Conservation (phyloP, 129 eudicot genomes). For the Saposhnikovia divaricata region DNA sequence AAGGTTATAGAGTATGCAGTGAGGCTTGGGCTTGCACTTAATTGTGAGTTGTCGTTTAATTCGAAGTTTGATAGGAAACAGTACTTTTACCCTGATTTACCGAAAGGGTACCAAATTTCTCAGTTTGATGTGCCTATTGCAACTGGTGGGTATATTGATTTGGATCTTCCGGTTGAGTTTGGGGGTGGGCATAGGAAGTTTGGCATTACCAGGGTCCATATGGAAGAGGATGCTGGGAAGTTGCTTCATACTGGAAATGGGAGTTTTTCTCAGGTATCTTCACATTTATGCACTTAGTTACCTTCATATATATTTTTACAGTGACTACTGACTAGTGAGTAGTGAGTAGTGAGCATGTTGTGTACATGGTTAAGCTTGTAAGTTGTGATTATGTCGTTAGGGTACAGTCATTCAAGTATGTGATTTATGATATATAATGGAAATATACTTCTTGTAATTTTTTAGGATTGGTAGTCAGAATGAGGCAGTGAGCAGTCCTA, state of each 20-base stretch:
- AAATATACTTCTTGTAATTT: background rate
- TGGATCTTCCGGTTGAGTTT: constrained; percentile 92
- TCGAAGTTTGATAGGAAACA: constrained; percentile 97
- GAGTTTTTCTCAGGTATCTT: constrained; percentile 57
- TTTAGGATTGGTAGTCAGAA: background rate
- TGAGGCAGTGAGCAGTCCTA: background rate
- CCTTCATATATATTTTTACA: background rate
- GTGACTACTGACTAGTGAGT: background rate
- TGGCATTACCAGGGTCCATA: constrained; percentile 90
- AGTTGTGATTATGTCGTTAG: background rate
- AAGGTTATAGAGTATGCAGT: constrained; percentile 80
- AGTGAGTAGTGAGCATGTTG: background rate
- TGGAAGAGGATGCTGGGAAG: constrained; percentile 99
- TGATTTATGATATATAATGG: background rate
- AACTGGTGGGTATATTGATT: constrained; percentile 61
- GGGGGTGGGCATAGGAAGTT: constrained; percentile 96
- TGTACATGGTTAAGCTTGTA: no score
- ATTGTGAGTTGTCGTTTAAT: constrained; percentile 53
- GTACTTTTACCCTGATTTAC: constrained; percentile 91
- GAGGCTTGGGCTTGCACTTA: constrained; percentile 86
- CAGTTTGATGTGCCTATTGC: constrained; percentile 96
- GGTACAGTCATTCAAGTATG: background rate
- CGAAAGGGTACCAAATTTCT: constrained; percentile 94
- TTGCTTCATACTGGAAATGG: constrained; percentile 79
- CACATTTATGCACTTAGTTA: background rate